Conservation (phyloP, 1,284 basidiomycete species). For the Sporisorium graminicola region DNA sequence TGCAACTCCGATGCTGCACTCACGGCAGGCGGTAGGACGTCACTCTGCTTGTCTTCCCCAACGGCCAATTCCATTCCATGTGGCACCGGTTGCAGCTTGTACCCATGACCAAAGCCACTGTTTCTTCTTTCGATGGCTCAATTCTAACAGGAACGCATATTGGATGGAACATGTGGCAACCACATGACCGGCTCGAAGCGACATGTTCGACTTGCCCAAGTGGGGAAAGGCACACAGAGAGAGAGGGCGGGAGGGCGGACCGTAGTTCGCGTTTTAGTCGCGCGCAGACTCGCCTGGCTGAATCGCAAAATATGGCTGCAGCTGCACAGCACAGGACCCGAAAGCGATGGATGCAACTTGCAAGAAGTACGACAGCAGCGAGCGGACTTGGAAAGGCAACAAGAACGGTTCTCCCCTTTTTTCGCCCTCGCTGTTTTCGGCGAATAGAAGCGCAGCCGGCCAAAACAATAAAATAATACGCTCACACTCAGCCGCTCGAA, state of each 20-base stretch:
- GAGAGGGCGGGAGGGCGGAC: background rate
- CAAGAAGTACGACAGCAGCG: background rate
- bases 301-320: background rate
- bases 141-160: constrained; percentile 10
- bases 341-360: background rate
- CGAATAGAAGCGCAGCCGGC: background rate
- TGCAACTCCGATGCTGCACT: background rate
- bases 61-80: background rate
- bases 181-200: background rate
- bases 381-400: background rate
- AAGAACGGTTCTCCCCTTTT: background rate
- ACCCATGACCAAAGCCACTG: too few species aligned
- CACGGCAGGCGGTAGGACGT: background rate
- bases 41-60: background rate
- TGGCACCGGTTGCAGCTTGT: too few species aligned
- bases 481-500: too few species aligned
- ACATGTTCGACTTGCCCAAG: background rate
- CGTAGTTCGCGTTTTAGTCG: constrained; percentile 2
- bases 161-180: constrained; percentile 11
- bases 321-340: background rate
- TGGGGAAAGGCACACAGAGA: background rate
- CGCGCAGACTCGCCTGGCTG: constrained; percentile 27
- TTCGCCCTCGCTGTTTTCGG: background rate
- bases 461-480: too few species aligned
- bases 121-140: background rate